A percentile compares a stretch with the other conserved stretches of the same genome.
phyloP scores from a whole-genome alignment of 2,329 filamentous ascomycete species.

The Cladosporium sp. region DNA sequence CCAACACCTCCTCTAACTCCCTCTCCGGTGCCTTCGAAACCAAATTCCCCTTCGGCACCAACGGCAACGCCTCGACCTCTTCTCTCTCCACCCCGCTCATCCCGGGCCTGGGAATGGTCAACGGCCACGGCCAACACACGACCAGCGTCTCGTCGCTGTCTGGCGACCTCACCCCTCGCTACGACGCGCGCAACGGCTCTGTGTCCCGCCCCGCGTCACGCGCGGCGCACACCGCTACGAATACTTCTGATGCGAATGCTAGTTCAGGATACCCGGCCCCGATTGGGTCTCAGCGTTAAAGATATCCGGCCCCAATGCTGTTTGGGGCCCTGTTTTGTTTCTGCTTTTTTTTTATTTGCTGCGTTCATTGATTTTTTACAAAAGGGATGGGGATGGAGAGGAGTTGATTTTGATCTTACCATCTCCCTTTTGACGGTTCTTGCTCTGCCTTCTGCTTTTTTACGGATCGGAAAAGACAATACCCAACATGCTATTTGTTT shows the following conservation, averaged over 20 bases:
- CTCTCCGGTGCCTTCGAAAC: slow-evolving; percentile 62
- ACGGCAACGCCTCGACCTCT: slow-evolving; percentile 40
- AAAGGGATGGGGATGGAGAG: slow-evolving; percentile 15
- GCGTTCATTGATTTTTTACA: slow-evolving; percentile 17
- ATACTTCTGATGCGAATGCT: slow-evolving; percentile 30
- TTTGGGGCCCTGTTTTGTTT: slow-evolving; percentile 17
- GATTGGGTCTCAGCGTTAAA: slow-evolving; percentile 41
- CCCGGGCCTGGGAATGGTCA: slow-evolving; percentile 40
- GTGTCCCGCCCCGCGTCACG: slow-evolving; percentile 14
- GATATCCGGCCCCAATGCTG: slow-evolving; percentile 17
- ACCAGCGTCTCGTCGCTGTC: slow-evolving; percentile 21
- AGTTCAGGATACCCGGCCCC: slow-evolving; percentile 43
- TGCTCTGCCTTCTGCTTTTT: slow-evolving; percentile 15
- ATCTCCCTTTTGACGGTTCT: slow-evolving; percentile 5
- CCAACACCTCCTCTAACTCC: slow-evolving; percentile 64
- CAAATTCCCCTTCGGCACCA: slow-evolving; percentile 63
- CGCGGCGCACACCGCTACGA: slow-evolving; percentile 10
- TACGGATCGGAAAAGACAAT: slow-evolving; percentile 14
- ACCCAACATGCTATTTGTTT: slow-evolving; percentile 10
- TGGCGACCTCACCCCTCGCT: slow-evolving; percentile 40
- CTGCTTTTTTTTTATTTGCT: slow-evolving; percentile 20
- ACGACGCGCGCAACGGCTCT: slow-evolving; percentile 26
- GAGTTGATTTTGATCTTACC: slow-evolving; percentile 6
- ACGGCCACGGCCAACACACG: slow-evolving; percentile 20
- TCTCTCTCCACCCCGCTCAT: slow-evolving; percentile 41